A percentile compares a stretch with the other conserved stretches of the same genome.
phyloP scores from a whole-genome alignment of 1,139 yeast genomes.

The Yamadazyma conglobata region DNA sequence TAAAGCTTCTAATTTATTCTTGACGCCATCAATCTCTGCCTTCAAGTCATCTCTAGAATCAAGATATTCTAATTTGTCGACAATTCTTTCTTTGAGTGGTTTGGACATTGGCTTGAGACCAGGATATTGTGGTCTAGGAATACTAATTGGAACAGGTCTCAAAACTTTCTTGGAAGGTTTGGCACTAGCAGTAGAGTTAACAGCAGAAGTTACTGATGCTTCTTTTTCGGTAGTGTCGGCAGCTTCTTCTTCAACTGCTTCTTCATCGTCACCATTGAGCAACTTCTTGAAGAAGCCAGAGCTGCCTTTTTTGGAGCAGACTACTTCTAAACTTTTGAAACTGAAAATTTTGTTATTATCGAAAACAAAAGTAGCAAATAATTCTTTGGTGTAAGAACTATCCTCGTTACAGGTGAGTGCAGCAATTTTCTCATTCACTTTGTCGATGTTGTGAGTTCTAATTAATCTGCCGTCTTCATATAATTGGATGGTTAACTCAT shows the following conservation, averaged over 20 bases:
- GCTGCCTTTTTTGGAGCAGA: conserved; percentile 28
- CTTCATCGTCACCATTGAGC: conserved; percentile 21
- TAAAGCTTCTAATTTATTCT: conserved; percentile 55
- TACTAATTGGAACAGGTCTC: conserved; percentile 17
- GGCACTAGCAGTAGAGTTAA: conserved; percentile 12
- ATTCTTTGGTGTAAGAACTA: conserved; percentile 22
- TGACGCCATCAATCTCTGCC: conserved; percentile 43
- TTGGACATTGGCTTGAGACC: conserved; percentile 45
- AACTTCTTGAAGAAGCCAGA: conserved; percentile 28
- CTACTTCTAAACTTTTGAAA: conserved; percentile 38
- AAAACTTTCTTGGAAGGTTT: conserved; percentile 18
- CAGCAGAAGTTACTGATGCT: conserved; percentile 14
- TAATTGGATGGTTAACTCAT: conserved; percentile 40
- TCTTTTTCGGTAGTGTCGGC: conserved; percentile 12
- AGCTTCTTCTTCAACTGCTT: conserved; percentile 13
- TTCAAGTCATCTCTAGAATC: conserved; percentile 46
- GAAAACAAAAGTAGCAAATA: conserved; percentile 44
- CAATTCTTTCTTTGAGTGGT: conserved; percentile 33
- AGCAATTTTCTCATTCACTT: conserved; percentile 32
- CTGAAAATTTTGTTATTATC: conserved; percentile 50
- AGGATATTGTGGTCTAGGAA: conserved; percentile 33
- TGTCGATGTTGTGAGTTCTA: conserved; percentile 32
- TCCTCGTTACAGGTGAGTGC: conserved; percentile 44
- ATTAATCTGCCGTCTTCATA: conserved; percentile 54
- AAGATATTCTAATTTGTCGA: conserved; percentile 28